These are phyloP conservation scores for Apiospora arundinis DNA, from an alignment of 2,329 filamentous ascomycete species.

Conservation along the genomic window DNA sequence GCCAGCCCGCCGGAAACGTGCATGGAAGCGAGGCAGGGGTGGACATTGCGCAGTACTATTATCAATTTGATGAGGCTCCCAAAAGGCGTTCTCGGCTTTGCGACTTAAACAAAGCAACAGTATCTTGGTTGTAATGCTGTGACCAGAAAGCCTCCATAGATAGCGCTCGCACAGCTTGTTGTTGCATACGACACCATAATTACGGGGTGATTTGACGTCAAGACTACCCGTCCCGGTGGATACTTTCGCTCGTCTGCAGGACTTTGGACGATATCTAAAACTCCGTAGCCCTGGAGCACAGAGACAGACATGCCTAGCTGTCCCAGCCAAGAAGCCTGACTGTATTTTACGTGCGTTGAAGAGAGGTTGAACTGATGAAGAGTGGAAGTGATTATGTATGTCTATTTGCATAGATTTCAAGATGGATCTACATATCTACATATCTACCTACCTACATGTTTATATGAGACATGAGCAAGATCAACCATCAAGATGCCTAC, in stretches of 20 bases:
- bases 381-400: background rate
- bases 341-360: background rate
- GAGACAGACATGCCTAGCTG: background rate
- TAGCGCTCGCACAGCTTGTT: background rate
- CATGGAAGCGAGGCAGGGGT: background rate
- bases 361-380: background rate
- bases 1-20: conserved; percentile 7
- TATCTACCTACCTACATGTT: no score
- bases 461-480: no score
- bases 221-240: background rate
- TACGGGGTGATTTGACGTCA: conserved; percentile 6
- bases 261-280: conserved; percentile 13
- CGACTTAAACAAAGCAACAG: no score
- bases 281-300: background rate
- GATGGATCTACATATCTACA: background rate
- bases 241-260: background rate
- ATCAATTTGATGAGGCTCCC: background rate
- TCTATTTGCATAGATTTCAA: background rate
- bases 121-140: background rate
- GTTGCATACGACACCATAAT: background rate
- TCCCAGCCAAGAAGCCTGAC: background rate
- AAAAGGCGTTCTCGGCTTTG: background rate
- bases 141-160: background rate
- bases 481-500: no score
- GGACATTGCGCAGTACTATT: background rate